Base-by-base conservation (phyloP, 805 yeast species). In the Diddensiella caesifluorescens region DNA sequence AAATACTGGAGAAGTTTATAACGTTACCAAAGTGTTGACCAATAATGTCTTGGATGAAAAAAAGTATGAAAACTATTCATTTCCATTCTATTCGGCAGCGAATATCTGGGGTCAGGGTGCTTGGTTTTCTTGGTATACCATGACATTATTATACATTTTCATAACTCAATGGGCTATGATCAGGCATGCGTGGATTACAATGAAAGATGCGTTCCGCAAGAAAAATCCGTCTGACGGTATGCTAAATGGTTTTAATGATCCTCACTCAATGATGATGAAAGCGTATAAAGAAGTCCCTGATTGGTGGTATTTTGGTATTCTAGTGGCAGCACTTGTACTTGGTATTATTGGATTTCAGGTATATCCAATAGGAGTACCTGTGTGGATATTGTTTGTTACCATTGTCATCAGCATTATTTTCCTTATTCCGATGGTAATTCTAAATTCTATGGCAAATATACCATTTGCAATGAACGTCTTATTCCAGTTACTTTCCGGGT, bases 231-330 rank as follows among this genome's bases (percentile, higher is more conserved):
- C 13, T 7, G 15, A 32, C 7, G 41, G 43, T 3, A 70, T 69
- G 53, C 23, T 35, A 7, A 31, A 76, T 21, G 56, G 63, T 19
- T 35, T 42, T 22, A 36, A 49, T 22, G 58, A 54, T 32, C 38
- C 49, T 18, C 51, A 49, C 41, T 35, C 45, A 15, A 32, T 42
- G n/a, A 64, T 75, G 51, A 76, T 74, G 77, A 54, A 49, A 30
- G 63, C 60, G 39, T 80, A 81, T 58, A 71, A 71, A 28, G 87
- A 81, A 49, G 86, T 79, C 15, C 94, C 94, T 1, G 83, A 77
- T 49, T 77, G 80, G 80, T 80, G 87, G 85, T 81, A 72, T 30
- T 42, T 74, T n/a, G 48, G 65, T 10, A 64, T 79, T 21, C 63
- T 77, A 5, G 49, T 67, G 2, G 60, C 72, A 31, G 57, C 71